Percentiles rank a stretch among this genome's conserved stretches.
Evolutionary conservation across 257 asterid genomes (phyloP).

Genomic region (Primulina huaijiensis): DNA sequence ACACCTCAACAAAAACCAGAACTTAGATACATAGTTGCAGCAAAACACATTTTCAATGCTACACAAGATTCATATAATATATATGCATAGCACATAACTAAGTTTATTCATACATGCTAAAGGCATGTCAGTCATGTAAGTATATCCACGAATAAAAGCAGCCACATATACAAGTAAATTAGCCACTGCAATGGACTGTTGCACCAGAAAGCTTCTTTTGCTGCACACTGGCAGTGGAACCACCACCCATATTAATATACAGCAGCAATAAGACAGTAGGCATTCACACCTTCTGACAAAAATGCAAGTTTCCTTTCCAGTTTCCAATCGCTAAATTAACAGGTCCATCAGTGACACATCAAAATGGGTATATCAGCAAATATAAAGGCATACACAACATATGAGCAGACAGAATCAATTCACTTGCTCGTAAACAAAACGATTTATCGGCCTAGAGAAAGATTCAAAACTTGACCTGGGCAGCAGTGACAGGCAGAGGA

Average conservation of each 20-base stretch:
- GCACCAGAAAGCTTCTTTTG: constrained; percentile 24
- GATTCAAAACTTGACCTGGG: constrained; percentile 32
- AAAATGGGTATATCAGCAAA: not conserved
- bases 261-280: constrained; percentile 15
- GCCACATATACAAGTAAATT: constrained; percentile 7
- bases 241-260: constrained; percentile 20
- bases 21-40: not conserved
- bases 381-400: not conserved
- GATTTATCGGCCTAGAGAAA: not conserved
- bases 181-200: constrained; percentile 1
- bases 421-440: not conserved
- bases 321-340: not conserved
- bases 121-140: constrained; percentile 1
- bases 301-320: not conserved
- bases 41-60: not conserved
- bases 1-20: constrained; percentile 2
- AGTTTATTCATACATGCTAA: not conserved
- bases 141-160: not conserved
- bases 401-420: not conserved
- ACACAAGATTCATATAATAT: not conserved
- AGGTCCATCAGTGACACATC: not conserved
- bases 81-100: not conserved
- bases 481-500: constrained; percentile 50
- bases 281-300: not conserved
- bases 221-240: constrained; percentile 20